Evolutionary conservation across 176 grass and related monocot genomes (phyloP).

Genomic region (Avena insularis): DNA sequence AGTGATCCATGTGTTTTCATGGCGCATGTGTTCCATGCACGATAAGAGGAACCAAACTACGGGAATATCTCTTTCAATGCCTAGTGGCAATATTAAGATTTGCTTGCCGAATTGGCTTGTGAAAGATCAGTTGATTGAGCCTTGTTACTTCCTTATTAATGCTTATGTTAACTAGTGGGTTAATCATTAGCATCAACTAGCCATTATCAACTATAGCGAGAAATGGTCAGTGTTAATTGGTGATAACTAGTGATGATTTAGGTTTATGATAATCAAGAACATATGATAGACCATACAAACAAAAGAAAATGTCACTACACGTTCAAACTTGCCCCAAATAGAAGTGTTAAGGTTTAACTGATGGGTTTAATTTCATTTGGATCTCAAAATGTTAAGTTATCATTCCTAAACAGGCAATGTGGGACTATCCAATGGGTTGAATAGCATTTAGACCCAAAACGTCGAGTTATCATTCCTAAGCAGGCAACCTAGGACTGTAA

Average conservation of each 20-base stretch:
- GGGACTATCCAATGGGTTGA: constrained; percentile 11
- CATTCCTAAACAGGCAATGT: constrained; percentile 5
- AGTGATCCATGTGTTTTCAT: neutral
- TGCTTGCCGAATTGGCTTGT: neutral
- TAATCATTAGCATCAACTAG: neutral
- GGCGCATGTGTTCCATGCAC: neutral
- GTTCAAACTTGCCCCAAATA: neutral
- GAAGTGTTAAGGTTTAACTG: neutral
- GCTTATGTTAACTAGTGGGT: neutral
- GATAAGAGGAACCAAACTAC: neutral
- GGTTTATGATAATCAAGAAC: neutral
- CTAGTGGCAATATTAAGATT: too few species aligned
- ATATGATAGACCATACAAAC: neutral
- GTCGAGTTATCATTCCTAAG: neutral
- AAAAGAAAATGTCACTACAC: neutral
- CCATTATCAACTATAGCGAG: neutral
- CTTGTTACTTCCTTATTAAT: neutral
- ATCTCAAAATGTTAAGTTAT: constrained; percentile 19
- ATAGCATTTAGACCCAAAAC: constrained; percentile 16
- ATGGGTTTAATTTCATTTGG: constrained; percentile 8
- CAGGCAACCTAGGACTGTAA: neutral
- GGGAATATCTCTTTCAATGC: too few species aligned
- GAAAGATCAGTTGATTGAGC: neutral
- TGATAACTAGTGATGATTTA: neutral
- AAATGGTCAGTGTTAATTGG: neutral